Evolutionary conservation across 345 rosid species (phyloP).

Genomic region (Excoecaria cochinchinensis): DNA sequence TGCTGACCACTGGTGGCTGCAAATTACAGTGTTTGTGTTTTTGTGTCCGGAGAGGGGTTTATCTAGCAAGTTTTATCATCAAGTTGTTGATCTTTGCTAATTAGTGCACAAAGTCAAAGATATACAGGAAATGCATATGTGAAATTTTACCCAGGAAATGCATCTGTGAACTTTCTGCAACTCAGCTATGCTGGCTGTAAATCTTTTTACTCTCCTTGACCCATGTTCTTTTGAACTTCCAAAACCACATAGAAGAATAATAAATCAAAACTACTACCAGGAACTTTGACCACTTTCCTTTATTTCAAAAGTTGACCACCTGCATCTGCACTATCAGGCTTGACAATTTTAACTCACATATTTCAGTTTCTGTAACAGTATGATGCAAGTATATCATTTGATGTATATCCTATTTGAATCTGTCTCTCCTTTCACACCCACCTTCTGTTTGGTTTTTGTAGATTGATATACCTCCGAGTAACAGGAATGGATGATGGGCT

Average conservation of each 20-base stretch:
- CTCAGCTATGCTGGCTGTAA: neutral
- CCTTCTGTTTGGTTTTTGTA: constrained; percentile 34
- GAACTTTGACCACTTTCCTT: neutral
- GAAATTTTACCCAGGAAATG: neutral
- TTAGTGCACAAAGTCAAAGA: neutral
- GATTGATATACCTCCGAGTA: constrained; percentile 85
- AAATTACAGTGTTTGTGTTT: neutral
- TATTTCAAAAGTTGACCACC: neutral
- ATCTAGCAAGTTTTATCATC: neutral
- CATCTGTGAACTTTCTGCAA: neutral
- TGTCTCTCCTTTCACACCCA: neutral
- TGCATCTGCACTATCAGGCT: constrained; percentile 7
- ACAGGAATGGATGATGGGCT: constrained; percentile 94
- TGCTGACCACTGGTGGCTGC: neutral
- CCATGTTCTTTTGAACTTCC: neutral
- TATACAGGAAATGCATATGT: neutral
- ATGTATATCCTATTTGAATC: neutral
- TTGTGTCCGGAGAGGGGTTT: neutral
- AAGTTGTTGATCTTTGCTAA: neutral
- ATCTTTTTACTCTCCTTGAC: neutral
- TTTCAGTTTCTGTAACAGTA: neutral
- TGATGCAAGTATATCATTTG: neutral
- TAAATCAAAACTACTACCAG: neutral
- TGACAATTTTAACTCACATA: neutral
- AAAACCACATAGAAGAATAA: neutral